Conservation (phyloP, 106 monocot genomes). For the Dendrobium huoshanense region DNA sequence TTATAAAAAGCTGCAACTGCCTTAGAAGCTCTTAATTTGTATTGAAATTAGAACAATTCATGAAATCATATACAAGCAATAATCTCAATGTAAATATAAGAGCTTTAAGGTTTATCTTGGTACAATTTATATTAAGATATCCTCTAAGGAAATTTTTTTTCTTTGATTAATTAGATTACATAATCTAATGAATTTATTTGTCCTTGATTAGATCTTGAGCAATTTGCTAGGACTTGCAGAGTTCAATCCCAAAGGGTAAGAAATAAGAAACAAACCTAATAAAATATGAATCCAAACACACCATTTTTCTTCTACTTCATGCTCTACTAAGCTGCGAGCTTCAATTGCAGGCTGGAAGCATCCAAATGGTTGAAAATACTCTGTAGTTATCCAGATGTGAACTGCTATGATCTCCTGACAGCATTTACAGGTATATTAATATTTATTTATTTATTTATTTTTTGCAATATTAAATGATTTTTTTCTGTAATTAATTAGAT, state of each 20-base stretch:
- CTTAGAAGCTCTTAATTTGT: too few relatives aligned
- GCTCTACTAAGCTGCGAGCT: neutral
- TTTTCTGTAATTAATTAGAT: too few relatives aligned
- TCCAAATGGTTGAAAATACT: conserved; percentile 26
- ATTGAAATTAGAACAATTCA: too few relatives aligned
- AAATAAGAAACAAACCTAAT: neutral
- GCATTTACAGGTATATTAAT: conserved; percentile 49
- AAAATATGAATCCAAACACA: too few relatives aligned
- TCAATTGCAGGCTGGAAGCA: conserved; percentile 23
- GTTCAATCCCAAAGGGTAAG: conserved; percentile 73
- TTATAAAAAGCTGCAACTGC: too few relatives aligned
- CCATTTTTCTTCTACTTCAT: neutral
- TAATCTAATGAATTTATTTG: neutral
- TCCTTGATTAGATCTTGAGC: conserved; percentile 37
- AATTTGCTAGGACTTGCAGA: conserved; percentile 67
- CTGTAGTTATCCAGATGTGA: conserved; percentile 27
- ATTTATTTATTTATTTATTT: conserved; percentile 21
- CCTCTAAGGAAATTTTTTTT: too few relatives aligned
- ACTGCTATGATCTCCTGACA: conserved; percentile 60
- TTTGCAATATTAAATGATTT: too few relatives aligned
- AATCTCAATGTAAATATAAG: too few relatives aligned
- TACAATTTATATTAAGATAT: too few relatives aligned
- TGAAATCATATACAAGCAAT: too few relatives aligned
- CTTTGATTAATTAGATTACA: neutral
- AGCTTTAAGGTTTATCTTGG: too few relatives aligned